These are phyloP conservation scores for Clitocybe nebularis DNA, from an alignment of 1,284 basidiomycete species.

Conservation along the genomic window DNA sequence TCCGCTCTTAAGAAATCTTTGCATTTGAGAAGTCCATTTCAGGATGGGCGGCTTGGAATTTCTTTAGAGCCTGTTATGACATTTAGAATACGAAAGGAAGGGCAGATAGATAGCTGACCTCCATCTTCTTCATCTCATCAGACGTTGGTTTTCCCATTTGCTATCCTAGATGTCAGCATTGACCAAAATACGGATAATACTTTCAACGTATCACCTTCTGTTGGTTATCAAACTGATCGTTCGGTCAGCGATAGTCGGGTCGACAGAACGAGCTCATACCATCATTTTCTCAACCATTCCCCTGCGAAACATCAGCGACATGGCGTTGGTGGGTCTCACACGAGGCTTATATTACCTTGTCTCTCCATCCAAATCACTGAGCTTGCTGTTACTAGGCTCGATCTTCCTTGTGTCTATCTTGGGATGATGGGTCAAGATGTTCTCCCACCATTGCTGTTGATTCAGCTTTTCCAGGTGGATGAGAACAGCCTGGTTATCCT, in stretches of 20 bases:
- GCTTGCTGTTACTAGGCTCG: constrained; percentile 91
- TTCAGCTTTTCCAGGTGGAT: constrained; percentile 89
- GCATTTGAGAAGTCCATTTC: constrained; percentile 96
- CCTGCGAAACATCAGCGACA: constrained; percentile 50
- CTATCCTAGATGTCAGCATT: constrained; percentile 36
- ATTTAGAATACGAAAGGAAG: constrained; percentile 6
- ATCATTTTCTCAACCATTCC: constrained; percentile 99
- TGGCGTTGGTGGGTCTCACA: too few relatives aligned
- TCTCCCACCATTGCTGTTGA: constrained; percentile 94
- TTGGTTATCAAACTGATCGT: constrained; percentile 87
- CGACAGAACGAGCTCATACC: constrained; percentile 50
- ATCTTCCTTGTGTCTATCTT: constrained; percentile 98
- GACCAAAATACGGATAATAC: background rate
- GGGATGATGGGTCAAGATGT: constrained; percentile 91
- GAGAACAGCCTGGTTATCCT: constrained; percentile 72
- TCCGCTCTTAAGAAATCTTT: constrained; percentile 74
- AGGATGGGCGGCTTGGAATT: constrained; percentile 87
- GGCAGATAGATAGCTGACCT: constrained; percentile 44
- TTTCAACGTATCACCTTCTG: constrained; percentile 66
- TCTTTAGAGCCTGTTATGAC: constrained; percentile 66
- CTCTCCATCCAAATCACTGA: constrained; percentile 93
- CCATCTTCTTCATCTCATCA: constrained; percentile 86
- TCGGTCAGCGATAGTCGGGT: constrained; percentile 6
- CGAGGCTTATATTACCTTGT: constrained; percentile 55
- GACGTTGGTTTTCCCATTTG: constrained; percentile 95